Percentiles rank a stretch among this genome's conserved stretches.
These are phyloP conservation scores for Phylloporus sp. DNA, from an alignment of 1,284 basidiomycete species.

Conservation along the genomic window DNA sequence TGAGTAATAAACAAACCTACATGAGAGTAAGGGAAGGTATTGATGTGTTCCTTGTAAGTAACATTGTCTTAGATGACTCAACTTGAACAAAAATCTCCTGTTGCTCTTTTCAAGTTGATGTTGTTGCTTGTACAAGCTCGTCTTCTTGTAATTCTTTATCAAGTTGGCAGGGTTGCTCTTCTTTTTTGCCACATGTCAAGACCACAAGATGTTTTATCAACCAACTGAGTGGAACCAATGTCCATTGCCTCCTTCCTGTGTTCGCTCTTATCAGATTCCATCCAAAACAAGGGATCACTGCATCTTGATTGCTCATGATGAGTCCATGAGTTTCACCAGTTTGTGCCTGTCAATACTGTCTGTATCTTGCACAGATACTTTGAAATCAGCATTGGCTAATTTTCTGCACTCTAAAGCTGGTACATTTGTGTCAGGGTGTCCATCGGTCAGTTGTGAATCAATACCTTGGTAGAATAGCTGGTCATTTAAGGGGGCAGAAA, in stretches of 20 bases:
- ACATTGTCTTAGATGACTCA: no score
- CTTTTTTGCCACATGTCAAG: neutral
- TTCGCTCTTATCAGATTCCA: neutral
- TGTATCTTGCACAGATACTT: neutral
- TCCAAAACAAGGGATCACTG: neutral
- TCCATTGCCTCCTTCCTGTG: neutral
- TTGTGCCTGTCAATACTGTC: neutral
- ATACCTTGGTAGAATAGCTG: no score
- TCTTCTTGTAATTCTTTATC: neutral
- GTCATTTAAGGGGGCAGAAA: no score
- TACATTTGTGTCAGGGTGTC: neutral
- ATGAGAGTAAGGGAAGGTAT: no score
- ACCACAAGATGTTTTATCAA: neutral
- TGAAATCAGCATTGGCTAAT: neutral
- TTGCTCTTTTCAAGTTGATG: no score
- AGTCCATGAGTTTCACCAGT: neutral
- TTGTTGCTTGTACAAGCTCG: neutral
- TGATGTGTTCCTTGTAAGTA: no score
- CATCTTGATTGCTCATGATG: slow-evolving; percentile 10
- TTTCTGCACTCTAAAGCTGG: neutral
- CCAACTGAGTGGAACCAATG: neutral
- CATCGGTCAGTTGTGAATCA: neutral
- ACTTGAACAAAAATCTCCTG: no score
- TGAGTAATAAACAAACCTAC: no score
- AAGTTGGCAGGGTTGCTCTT: neutral